These are phyloP conservation scores for Smallanthus sonchifolius DNA, from an alignment of 129 eudicot species.

Conservation along the genomic window DNA sequence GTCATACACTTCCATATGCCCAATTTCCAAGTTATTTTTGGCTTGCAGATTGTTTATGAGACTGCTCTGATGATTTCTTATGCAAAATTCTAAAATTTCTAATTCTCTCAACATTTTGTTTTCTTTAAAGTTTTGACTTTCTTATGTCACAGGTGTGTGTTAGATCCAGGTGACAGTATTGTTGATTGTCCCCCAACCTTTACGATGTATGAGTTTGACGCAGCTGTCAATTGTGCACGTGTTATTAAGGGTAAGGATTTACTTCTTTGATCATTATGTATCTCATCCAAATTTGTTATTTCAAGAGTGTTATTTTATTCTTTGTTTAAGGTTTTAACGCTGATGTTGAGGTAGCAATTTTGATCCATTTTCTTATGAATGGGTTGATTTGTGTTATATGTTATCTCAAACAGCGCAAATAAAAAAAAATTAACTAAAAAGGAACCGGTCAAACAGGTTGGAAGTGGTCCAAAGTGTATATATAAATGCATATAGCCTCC, in stretches of 20 bases:
- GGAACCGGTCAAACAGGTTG: background rate
- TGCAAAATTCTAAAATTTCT: background rate
- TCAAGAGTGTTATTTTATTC: background rate
- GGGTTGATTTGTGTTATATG: background rate
- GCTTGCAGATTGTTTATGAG: background rate
- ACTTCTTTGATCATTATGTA: slow-evolving; percentile 2
- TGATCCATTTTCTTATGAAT: background rate
- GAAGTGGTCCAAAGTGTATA: background rate
- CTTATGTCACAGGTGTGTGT: slow-evolving; percentile 58
- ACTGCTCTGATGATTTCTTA: background rate
- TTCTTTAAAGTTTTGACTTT: slow-evolving; percentile 1
- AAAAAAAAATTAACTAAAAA: background rate
- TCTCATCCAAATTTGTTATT: slow-evolving; percentile 1
- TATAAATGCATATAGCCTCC: background rate
- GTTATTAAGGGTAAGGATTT: slow-evolving; percentile 65
- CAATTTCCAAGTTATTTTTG: background rate
- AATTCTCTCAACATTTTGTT: background rate
- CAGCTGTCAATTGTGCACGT: slow-evolving; percentile 81
- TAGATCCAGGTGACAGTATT: slow-evolving; percentile 90
- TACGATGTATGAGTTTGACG: slow-evolving; percentile 96
- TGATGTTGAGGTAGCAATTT: slow-evolving; percentile 4
- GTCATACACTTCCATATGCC: slow-evolving; percentile 13
- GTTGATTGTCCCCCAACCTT: slow-evolving; percentile 95
- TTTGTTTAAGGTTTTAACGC: background rate
- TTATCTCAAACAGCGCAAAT: background rate